A percentile compares a stretch with the other conserved stretches of the same genome.
These are phyloP conservation scores for Wickerhamomyces sp. DNA, from an alignment of 1,139 yeast genomes.

Conservation along the genomic window DNA sequence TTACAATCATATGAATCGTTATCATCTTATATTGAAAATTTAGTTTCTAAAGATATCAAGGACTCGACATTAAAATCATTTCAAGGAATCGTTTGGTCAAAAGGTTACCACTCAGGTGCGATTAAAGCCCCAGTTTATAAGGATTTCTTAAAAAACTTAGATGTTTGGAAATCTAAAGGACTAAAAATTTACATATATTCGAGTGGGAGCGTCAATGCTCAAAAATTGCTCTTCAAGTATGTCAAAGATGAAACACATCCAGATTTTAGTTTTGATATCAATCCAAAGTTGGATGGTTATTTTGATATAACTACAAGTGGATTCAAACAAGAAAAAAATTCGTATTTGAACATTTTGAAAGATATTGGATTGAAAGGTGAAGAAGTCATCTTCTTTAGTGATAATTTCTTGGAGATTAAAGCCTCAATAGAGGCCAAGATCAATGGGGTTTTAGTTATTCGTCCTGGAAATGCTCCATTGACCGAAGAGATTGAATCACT, in stretches of 20 bases:
- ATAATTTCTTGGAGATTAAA: constrained; percentile 58
- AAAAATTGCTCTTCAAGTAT: constrained; percentile 66
- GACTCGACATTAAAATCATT: constrained; percentile 72
- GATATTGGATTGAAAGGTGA: constrained; percentile 35
- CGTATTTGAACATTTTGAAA: constrained; percentile 56
- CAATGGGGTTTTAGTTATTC: constrained; percentile 50
- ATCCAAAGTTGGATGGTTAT: constrained; percentile 53
- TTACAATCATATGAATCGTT: constrained; percentile 28
- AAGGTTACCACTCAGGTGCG: constrained; percentile 71
- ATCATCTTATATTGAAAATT: constrained; percentile 41
- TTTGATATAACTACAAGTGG: constrained; percentile 88
- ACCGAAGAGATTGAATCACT: constrained; percentile 17
- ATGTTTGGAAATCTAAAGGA: constrained; percentile 25
- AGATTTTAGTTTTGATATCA: constrained; percentile 41
- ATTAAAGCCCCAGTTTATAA: constrained; percentile 70
- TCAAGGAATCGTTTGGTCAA: constrained; percentile 81
- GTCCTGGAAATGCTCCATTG: constrained; percentile 73
- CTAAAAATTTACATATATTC: constrained; percentile 67
- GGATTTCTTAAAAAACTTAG: constrained; percentile 33
- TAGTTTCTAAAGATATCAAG: constrained; percentile 68
- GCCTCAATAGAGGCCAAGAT: constrained; percentile 74
- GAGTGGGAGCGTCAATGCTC: constrained; percentile 89
- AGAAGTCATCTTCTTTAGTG: constrained; percentile 66
- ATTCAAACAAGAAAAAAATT: constrained; percentile 49
- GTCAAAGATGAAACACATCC: constrained; percentile 34